Conservation (phyloP, 1,284 basidiomycete genomes). For the Trametes sp. region DNA sequence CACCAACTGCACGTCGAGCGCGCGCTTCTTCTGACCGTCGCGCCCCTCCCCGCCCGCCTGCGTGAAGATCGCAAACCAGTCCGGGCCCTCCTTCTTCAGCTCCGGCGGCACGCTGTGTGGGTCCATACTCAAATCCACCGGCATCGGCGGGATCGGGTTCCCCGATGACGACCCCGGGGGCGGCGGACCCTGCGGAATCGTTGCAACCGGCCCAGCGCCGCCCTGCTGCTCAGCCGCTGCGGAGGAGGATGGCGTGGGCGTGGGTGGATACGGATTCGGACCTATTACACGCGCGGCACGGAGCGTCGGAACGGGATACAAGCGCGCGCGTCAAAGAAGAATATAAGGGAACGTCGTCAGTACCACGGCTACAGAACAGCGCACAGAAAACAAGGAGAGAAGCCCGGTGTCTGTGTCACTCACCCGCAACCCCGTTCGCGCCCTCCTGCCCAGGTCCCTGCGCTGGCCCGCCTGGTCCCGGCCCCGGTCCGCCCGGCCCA, state of each 20-base stretch:
- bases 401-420: slow-evolving; percentile 9
- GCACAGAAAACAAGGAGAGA: not conserved
- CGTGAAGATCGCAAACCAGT: slow-evolving; percentile 97
- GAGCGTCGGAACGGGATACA: not conserved
- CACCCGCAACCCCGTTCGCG: slow-evolving; percentile 30
- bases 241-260: slow-evolving; percentile 20
- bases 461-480: slow-evolving; percentile 27
- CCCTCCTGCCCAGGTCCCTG: slow-evolving; percentile 27
- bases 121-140: slow-evolving; percentile 47
- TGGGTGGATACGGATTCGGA: slow-evolving; percentile 30
- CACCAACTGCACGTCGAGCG: slow-evolving; percentile 87
- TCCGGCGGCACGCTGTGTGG: slow-evolving; percentile 57
- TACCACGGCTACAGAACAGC: not conserved
- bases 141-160: slow-evolving; percentile 24
- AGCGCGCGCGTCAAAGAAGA: not conserved
- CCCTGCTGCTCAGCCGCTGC: slow-evolving; percentile 9
- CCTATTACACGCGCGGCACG: slow-evolving; percentile 13
- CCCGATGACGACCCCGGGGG: slow-evolving; percentile 19
- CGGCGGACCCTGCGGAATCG: slow-evolving; percentile 29
- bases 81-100: slow-evolving; percentile 82
- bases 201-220: slow-evolving; percentile 14
- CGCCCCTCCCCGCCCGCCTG: slow-evolving; percentile 54
- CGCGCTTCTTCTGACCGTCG: slow-evolving; percentile 57
- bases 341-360: not conserved
- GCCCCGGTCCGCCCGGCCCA: slow-evolving; percentile 27